These are phyloP conservation scores for Phytophthora tentaculata DNA, from an alignment of 352 stramenopile species.

Conservation along the genomic window DNA sequence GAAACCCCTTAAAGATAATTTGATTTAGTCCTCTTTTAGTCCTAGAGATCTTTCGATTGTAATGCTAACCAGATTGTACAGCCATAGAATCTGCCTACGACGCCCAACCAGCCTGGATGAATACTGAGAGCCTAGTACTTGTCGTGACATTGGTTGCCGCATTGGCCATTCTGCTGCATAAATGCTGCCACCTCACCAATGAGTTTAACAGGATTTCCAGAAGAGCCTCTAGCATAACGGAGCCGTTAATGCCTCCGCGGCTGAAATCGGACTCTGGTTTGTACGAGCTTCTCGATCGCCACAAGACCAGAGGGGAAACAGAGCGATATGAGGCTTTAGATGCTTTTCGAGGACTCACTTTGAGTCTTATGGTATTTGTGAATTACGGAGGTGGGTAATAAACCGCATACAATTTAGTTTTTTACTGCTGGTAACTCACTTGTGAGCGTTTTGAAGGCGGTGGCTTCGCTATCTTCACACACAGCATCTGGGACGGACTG, in stretches of 20 bases:
- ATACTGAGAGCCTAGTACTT: not conserved
- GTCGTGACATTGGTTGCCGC: not conserved
- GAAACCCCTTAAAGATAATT: no score
- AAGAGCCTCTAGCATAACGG: conserved; percentile 17
- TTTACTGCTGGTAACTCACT: not conserved
- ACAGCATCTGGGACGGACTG: conserved; percentile 83
- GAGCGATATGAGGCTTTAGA: conserved; percentile 57
- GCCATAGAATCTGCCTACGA: not conserved
- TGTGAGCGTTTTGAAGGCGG: conserved; percentile 42
- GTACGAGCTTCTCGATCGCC: conserved; percentile 12
- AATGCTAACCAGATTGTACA: no score
- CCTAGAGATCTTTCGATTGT: no score
- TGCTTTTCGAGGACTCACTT: conserved; percentile 74
- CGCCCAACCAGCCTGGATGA: not conserved
- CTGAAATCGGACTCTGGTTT: conserved; percentile 18
- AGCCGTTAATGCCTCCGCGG: conserved; percentile 21
- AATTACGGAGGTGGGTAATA: conserved; percentile 73
- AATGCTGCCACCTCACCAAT: conserved; percentile 6
- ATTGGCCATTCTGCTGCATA: conserved; percentile 14
- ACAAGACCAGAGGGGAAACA: conserved; percentile 4
- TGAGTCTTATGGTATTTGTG: conserved; percentile 88
- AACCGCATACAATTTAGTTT: not conserved
- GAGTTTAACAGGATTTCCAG: conserved; percentile 4
- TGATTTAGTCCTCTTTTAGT: no score
- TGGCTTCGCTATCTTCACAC: conserved; percentile 61